Evolutionary conservation across 2,329 filamentous ascomycete genomes (phyloP), one percentile per base, ranked within the genome.

Genomic region (Thielaviopsis musarum): DNA sequence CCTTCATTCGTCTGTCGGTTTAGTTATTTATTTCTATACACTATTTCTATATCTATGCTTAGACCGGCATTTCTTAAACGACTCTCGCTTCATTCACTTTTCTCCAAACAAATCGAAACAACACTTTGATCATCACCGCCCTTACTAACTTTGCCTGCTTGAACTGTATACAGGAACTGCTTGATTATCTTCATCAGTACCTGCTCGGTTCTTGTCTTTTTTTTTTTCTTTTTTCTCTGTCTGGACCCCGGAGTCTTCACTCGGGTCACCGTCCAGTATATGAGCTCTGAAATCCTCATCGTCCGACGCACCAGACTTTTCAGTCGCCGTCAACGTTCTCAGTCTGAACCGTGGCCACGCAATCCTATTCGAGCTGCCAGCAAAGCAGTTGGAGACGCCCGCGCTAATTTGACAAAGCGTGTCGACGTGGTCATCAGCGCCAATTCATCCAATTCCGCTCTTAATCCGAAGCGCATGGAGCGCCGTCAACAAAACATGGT

Each of bases 401-500:
- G 38, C 38, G 38, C 38, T 13, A 45, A 45, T 7, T 13, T 45
- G 7, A 45, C 38, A 6, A 45, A 45, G 17, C 38, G 38, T 7
- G 38, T n/a, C 38, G 38, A 45, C 38, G 38, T 45, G 5, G 38
- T 13, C 38, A 45, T 45, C 17, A 45, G 38, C 53, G 3, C 52
- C n/a, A 15, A 21, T 9, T n/a, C 19, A 13, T 38, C 53, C 7
- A 17, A 41, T 17, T 52, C 57, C 19, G 21, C 54, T 13, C 54
- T 51, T 1, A 56, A 59, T 21, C 41, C 52, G 6, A 38, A 53
- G 9, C 59, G 51, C n/a, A 22, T 54, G 7, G 22, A 34, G 17
- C 22, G 24, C n/a, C 24, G 17, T 9, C 52, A 28, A 21, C 38
- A 34, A 26, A 53, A 21, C 3, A 61, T 61, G 64, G 66, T 81